A percentile compares a stretch with the other conserved stretches of the same genome.
phyloP scores from a whole-genome alignment of 2,329 filamentous ascomycete species.

The Aspergillus terreus region DNA sequence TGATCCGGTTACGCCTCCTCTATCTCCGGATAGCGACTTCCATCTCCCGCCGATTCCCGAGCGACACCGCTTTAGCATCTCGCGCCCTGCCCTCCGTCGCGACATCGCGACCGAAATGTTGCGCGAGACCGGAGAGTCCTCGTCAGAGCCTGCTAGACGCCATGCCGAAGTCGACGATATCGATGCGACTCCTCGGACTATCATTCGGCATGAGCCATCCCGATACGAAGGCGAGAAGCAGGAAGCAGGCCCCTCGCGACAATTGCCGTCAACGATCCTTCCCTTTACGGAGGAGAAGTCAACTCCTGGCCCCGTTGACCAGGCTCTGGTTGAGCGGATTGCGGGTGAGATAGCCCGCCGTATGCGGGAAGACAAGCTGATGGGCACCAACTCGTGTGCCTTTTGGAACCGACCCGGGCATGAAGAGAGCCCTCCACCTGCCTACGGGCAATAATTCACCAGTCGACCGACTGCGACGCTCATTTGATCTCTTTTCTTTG shows the following conservation, averaged over 20 bases:
- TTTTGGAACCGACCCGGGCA: slow-evolving; percentile 35
- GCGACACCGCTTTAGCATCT: slow-evolving; percentile 28
- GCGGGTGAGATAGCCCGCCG: slow-evolving; percentile 81
- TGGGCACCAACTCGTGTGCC: slow-evolving; percentile 26
- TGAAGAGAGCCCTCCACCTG: slow-evolving; percentile 41
- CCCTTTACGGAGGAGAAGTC: slow-evolving; percentile 32
- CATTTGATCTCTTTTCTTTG: slow-evolving; percentile 10
- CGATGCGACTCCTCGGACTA: slow-evolving; percentile 33
- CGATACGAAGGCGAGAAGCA: slow-evolving; percentile 22
- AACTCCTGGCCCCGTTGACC: slow-evolving; percentile 41
- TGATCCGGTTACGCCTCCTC: slow-evolving; percentile 51
- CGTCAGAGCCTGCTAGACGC: slow-evolving; percentile 18
- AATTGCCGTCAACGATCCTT: slow-evolving; percentile 31
- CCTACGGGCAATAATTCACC: slow-evolving; percentile 38
- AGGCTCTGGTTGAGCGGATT: slow-evolving; percentile 61
- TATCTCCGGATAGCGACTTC: slow-evolving; percentile 40
- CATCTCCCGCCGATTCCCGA: slow-evolving; percentile 34
- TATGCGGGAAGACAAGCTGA: slow-evolving; percentile 77
- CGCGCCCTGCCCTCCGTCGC: slow-evolving; percentile 21
- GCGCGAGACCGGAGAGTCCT: slow-evolving; percentile 24
- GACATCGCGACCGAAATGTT: slow-evolving; percentile 17
- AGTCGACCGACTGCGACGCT: slow-evolving; percentile 8
- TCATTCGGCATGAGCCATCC: slow-evolving; percentile 16
- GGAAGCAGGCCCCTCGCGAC: slow-evolving; percentile 23
- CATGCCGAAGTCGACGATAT: slow-evolving; percentile 21